phyloP scores from a whole-genome alignment of 225 moss, liverwort and hornwort species.

The Pleurozium schreberi region DNA sequence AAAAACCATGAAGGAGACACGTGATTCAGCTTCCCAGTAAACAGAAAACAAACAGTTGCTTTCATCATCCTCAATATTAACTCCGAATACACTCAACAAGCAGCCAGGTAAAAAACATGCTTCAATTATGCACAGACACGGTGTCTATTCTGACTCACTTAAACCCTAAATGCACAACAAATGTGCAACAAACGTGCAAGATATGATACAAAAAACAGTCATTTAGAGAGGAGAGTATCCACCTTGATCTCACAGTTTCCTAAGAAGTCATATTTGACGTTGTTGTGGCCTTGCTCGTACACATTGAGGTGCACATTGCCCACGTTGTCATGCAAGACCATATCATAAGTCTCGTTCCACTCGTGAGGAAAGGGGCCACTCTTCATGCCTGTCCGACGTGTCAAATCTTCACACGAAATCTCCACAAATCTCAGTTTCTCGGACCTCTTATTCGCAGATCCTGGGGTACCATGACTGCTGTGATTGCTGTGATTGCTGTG shows the following conservation, averaged over 20 bases:
- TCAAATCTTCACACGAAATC: conserved; percentile 72
- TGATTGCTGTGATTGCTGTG: neutral
- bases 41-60: neutral
- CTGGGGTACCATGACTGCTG: neutral
- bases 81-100: neutral
- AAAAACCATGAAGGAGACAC: neutral
- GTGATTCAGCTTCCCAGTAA: neutral
- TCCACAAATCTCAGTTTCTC: conserved; percentile 69
- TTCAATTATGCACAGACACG: neutral
- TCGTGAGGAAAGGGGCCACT: conserved; percentile 43
- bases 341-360: conserved; percentile 72
- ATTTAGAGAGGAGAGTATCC: neutral
- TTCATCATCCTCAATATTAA: neutral
- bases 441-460: conserved; percentile 18
- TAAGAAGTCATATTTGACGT: conserved; percentile 80
- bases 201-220: neutral
- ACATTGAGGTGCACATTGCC: conserved; percentile 65
- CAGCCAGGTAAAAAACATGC: neutral
- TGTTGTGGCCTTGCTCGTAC: conserved; percentile 70
- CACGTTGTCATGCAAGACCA: conserved; percentile 84
- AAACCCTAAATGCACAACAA: neutral
- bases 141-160: neutral
- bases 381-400: conserved; percentile 55
- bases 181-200: neutral
- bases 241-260: conserved; percentile 94